Conservation (phyloP, 768 basidiomycete genomes). For the Auricularia sp. region DNA sequence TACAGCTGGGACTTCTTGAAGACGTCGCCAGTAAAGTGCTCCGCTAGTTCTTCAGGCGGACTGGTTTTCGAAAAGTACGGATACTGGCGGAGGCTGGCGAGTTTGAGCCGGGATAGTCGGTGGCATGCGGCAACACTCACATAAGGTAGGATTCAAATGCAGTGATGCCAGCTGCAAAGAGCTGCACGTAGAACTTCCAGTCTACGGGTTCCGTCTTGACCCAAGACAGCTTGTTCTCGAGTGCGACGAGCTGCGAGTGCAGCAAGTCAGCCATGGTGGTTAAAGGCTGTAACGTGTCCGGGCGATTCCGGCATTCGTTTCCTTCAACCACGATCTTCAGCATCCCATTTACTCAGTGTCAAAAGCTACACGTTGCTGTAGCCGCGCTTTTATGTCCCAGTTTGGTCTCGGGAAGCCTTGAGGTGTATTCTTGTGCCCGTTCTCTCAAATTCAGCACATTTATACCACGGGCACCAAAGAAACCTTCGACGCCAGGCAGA, state of each 20-base stretch:
- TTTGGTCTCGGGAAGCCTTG: no score
- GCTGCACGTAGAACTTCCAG: conserved; percentile 77
- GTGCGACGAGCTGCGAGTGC: conserved; percentile 42
- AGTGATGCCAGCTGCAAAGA: conserved; percentile 67
- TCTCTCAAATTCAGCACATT: no score
- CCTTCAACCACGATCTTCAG: background rate
- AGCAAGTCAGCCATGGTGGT: conserved; percentile 47
- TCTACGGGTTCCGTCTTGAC: conserved; percentile 63
- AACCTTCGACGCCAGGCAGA: no score
- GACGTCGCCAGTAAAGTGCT: conserved; percentile 56
- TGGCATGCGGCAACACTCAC: conserved; percentile 36
- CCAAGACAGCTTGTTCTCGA: conserved; percentile 60
- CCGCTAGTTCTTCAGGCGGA: conserved; percentile 61
- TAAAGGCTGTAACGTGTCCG: conserved; percentile 2
- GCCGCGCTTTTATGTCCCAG: no score
- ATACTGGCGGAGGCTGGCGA: conserved; percentile 62
- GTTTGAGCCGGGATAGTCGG: background rate
- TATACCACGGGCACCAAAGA: no score
- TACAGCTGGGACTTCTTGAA: conserved; percentile 90
- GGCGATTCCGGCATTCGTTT: background rate
- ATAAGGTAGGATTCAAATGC: conserved; percentile 80
- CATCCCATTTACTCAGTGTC: background rate
- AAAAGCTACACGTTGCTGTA: no score
- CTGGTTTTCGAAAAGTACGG: conserved; percentile 68
- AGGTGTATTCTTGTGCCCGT: no score